A percentile compares a stretch with the other conserved stretches of the same genome.
phyloP scores from a whole-genome alignment of 2,329 filamentous ascomycete genomes.

The Microdochium bolleyi region DNA sequence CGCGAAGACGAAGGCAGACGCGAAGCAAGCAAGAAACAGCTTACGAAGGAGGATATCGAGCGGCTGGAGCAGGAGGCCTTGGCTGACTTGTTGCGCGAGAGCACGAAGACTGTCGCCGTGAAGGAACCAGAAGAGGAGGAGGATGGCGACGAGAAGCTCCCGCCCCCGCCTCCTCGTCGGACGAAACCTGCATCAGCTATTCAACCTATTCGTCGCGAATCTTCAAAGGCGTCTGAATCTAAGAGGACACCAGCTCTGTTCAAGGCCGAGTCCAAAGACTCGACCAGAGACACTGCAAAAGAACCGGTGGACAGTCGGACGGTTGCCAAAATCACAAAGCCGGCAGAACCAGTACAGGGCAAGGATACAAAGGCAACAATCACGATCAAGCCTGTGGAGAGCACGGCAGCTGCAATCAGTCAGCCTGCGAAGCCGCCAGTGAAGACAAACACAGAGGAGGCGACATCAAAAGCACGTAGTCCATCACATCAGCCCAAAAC shows the following conservation, averaged over 20 bases:
- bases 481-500: slow-evolving; percentile 16
- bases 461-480: slow-evolving; percentile 11
- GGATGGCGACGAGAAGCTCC: slow-evolving; percentile 37
- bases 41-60: slow-evolving; percentile 51
- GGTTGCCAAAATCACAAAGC: slow-evolving; percentile 15
- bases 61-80: slow-evolving; percentile 50
- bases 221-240: slow-evolving; percentile 30
- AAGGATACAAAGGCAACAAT: slow-evolving; percentile 8
- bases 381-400: slow-evolving; percentile 3
- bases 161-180: slow-evolving; percentile 42
- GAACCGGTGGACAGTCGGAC: slow-evolving; percentile 8
- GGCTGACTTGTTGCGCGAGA: slow-evolving; percentile 51
- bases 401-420: slow-evolving; percentile 11
- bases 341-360: slow-evolving; percentile 19
- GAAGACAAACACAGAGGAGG: neutral
- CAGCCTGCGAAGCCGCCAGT: slow-evolving; percentile 6
- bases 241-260: slow-evolving; percentile 25
- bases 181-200: slow-evolving; percentile 49
- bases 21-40: slow-evolving; percentile 41
- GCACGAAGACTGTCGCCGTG: slow-evolving; percentile 34
- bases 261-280: slow-evolving; percentile 19
- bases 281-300: neutral
- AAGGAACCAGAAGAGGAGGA: slow-evolving; percentile 48
- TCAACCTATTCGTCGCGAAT: slow-evolving; percentile 42
- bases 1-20: slow-evolving; percentile 29